A percentile compares a stretch with the other conserved stretches of the same genome.
Conservation (phyloP, 225 moss, liverwort and hornwort species). For the Ulota crispa region DNA sequence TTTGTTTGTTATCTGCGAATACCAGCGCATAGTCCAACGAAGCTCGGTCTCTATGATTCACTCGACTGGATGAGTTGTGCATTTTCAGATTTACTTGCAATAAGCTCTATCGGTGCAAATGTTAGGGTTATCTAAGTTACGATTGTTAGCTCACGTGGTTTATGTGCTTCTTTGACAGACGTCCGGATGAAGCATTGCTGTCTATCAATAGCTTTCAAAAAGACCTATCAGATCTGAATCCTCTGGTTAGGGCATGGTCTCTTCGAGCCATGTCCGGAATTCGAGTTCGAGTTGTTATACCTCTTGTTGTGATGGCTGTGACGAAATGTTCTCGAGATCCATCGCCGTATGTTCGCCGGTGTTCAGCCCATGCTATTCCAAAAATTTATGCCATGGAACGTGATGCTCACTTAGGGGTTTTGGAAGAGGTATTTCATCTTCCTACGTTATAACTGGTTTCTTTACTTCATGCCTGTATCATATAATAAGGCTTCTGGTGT, state of each 20-base stretch:
- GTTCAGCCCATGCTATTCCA: slow-evolving; percentile 91
- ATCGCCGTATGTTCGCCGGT: slow-evolving; percentile 90
- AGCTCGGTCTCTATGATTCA: not conserved
- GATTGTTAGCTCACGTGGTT: slow-evolving; percentile 15
- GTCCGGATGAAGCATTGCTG: slow-evolving; percentile 96
- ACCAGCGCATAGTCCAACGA: not conserved
- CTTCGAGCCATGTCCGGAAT: slow-evolving; percentile 98
- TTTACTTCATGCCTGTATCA: slow-evolving; percentile 1
- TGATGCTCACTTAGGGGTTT: slow-evolving; percentile 67
- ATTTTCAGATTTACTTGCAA: slow-evolving; percentile 4
- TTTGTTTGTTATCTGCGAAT: not conserved
- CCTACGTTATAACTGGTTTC: slow-evolving; percentile 1
- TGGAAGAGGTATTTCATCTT: slow-evolving; percentile 72
- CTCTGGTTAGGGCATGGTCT: slow-evolving; percentile 92
- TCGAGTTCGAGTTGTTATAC: slow-evolving; percentile 93
- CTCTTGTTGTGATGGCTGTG: slow-evolving; percentile 93
- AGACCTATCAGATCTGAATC: slow-evolving; percentile 94
- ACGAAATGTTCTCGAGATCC: slow-evolving; percentile 92
- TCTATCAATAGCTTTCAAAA: slow-evolving; percentile 99
- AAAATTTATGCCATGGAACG: slow-evolving; percentile 90
- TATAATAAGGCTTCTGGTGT: not conserved
- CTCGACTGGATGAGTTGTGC: not conserved
- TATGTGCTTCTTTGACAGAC: slow-evolving; percentile 55
- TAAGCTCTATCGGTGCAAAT: not conserved
- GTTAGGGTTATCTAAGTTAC: not conserved